These are phyloP conservation scores for Protomyces inundatus DNA, from an alignment of 1,139 yeast species.

Conservation along the genomic window DNA sequence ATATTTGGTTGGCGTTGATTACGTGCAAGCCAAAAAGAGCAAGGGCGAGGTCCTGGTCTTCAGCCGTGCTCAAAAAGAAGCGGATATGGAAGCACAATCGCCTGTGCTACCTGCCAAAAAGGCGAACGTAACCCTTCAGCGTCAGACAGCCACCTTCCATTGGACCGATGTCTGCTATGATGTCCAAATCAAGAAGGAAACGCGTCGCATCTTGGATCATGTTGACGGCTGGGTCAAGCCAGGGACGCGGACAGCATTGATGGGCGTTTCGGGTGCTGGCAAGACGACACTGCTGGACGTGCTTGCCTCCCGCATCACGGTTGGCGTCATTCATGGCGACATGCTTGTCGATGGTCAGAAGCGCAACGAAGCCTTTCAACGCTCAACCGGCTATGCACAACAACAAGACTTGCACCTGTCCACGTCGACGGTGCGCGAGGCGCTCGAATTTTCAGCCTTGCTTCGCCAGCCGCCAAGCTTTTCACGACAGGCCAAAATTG, in stretches of 20 bases:
- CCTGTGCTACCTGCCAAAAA: not conserved
- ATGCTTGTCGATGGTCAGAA: constrained; percentile 57
- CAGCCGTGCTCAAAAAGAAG: not conserved
- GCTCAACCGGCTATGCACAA: constrained; percentile 62
- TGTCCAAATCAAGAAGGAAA: constrained; percentile 50
- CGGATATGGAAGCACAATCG: not conserved
- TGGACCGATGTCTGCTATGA: constrained; percentile 53
- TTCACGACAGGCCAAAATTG: constrained; percentile 49
- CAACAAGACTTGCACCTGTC: constrained; percentile 61
- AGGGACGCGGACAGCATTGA: constrained; percentile 53
- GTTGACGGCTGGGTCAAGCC: constrained; percentile 64
- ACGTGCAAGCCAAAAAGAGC: not conserved
- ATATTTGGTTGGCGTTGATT: constrained; percentile 53
- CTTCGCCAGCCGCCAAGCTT: constrained; percentile 52
- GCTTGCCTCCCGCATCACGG: constrained; percentile 54
- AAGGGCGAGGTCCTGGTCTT: not conserved
- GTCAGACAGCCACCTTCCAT: constrained; percentile 44
- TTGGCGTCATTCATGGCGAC: constrained; percentile 60
- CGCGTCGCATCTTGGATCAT: constrained; percentile 48
- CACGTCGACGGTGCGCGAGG: constrained; percentile 56
- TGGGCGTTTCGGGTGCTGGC: constrained; percentile 72
- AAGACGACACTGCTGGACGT: constrained; percentile 59
- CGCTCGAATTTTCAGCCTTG: constrained; percentile 56
- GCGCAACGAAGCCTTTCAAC: constrained; percentile 50
- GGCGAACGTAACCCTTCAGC: not conserved